These are phyloP conservation scores for Schoenoplectus triqueter DNA, from an alignment of 202 grass and related monocot species.

Conservation along the genomic window DNA sequence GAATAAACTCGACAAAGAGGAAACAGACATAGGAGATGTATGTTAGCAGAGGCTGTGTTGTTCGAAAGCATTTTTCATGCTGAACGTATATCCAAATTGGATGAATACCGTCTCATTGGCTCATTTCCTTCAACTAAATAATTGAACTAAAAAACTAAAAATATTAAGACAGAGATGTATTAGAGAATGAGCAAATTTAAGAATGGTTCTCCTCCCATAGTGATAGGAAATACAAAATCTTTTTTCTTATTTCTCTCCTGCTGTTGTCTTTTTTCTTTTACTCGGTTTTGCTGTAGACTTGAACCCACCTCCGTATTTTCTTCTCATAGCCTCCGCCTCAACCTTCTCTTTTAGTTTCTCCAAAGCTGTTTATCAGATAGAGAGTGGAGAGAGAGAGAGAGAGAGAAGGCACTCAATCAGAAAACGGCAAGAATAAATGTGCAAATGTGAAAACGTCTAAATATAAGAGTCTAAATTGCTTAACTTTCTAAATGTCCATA, in stretches of 20 bases:
- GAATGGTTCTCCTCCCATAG: background rate
- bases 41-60: background rate
- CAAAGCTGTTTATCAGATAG: conserved; percentile 55
- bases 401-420: background rate
- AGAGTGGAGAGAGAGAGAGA: background rate
- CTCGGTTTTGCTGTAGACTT: conserved; percentile 37
- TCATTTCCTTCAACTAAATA: background rate
- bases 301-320: conserved; percentile 50
- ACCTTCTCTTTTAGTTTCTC: conserved; percentile 68
- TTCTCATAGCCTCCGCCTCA: conserved; percentile 54
- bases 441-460: background rate
- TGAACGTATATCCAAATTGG: background rate
- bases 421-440: conserved; percentile 14
- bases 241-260: conserved; percentile 12
- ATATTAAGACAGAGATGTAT: background rate
- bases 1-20: conserved; percentile 17
- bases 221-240: background rate
- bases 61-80: background rate
- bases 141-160: background rate
- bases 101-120: background rate
- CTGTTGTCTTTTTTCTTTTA: conserved; percentile 58
- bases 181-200: background rate
- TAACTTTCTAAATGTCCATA: too few relatives aligned
- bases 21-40: background rate
- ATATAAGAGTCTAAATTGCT: too few relatives aligned